phyloP scores from a whole-genome alignment of 108 stramenopile species.

The Fistulifera pelliculosa region DNA sequence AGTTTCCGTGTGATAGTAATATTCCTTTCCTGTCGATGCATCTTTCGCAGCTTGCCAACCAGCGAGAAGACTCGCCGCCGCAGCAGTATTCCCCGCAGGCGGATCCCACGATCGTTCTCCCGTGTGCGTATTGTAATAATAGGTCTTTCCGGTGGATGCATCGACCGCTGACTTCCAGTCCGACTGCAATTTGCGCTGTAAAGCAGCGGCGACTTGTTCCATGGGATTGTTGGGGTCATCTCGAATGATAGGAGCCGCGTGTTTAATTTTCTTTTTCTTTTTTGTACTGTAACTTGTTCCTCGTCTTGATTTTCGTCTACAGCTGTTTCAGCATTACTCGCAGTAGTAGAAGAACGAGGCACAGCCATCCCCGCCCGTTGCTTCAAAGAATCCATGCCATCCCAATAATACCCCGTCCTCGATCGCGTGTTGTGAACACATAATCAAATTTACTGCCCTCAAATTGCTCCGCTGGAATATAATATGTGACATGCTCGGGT shows the following conservation, averaged over 20 bases:
- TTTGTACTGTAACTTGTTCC: background rate
- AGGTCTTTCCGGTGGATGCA: slow-evolving; percentile 52
- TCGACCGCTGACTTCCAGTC: slow-evolving; percentile 61
- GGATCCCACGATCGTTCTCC: slow-evolving; percentile 47
- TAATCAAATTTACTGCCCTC: slow-evolving; percentile 73
- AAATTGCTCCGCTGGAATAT: slow-evolving; percentile 46
- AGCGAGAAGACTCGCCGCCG: slow-evolving; percentile 25
- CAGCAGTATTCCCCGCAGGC: slow-evolving; percentile 14
- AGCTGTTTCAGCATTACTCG: background rate
- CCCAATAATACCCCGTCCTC: slow-evolving; percentile 85
- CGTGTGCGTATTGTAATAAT: slow-evolving; percentile 63
- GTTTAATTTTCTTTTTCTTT: slow-evolving; percentile 20
- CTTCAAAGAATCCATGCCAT: slow-evolving; percentile 61
- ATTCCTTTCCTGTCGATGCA: slow-evolving; percentile 40
- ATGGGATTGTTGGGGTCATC: slow-evolving; percentile 57
- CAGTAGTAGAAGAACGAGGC: background rate
- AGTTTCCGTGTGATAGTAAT: slow-evolving; percentile 47
- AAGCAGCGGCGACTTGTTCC: slow-evolving; percentile 59
- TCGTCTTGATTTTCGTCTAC: background rate
- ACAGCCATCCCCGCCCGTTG: background rate
- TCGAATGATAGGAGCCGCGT: slow-evolving; percentile 28
- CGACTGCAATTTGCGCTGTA: slow-evolving; percentile 40
- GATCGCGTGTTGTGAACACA: slow-evolving; percentile 64
- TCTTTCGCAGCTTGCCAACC: slow-evolving; percentile 68
- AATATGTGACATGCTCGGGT: slow-evolving; percentile 61